Evolutionary conservation across 768 basidiomycete species (phyloP).

Genomic region (Xerocomus spinulosus): DNA sequence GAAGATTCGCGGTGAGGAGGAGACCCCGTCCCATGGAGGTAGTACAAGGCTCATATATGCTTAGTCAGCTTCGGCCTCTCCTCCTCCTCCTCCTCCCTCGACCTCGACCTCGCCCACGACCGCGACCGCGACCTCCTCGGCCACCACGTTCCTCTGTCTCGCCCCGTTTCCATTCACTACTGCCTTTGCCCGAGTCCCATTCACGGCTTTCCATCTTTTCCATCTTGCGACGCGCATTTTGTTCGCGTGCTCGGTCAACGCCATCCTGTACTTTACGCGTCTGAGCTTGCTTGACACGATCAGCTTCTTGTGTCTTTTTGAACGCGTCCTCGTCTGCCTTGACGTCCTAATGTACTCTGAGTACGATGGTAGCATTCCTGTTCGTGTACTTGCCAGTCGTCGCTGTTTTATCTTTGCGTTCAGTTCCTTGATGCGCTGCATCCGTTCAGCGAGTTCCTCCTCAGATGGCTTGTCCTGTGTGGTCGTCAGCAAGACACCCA

Average conservation of each 20-base stretch:
- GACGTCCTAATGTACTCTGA: slow-evolving; percentile 56
- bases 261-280: slow-evolving; percentile 64
- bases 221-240: slow-evolving; percentile 77
- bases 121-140: slow-evolving; percentile 33
- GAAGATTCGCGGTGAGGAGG: slow-evolving; percentile 76
- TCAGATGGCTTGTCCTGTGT: slow-evolving; percentile 65
- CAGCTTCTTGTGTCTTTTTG: slow-evolving; percentile 60
- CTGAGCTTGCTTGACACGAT: slow-evolving; percentile 53
- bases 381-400: slow-evolving; percentile 42
- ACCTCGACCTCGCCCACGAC: slow-evolving; percentile 35
- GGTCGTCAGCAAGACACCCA: slow-evolving; percentile 10
- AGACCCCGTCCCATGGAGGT: not conserved
- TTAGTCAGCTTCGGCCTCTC: not conserved
- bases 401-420: slow-evolving; percentile 76
- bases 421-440: slow-evolving; percentile 65
- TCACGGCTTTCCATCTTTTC: slow-evolving; percentile 75
- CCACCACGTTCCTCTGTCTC: slow-evolving; percentile 15
- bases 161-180: slow-evolving; percentile 14
- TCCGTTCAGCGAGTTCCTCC: slow-evolving; percentile 63
- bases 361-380: not conserved
- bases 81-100: slow-evolving; percentile 27
- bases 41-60: not conserved
- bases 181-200: slow-evolving; percentile 77
- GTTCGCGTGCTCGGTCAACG: slow-evolving; percentile 66
- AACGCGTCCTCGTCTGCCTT: slow-evolving; percentile 80